A percentile compares a stretch with the other conserved stretches of the same genome.
Conservation (phyloP, 192 early-diverging fungal genomes). For the Entophlyctis luteolus region DNA sequence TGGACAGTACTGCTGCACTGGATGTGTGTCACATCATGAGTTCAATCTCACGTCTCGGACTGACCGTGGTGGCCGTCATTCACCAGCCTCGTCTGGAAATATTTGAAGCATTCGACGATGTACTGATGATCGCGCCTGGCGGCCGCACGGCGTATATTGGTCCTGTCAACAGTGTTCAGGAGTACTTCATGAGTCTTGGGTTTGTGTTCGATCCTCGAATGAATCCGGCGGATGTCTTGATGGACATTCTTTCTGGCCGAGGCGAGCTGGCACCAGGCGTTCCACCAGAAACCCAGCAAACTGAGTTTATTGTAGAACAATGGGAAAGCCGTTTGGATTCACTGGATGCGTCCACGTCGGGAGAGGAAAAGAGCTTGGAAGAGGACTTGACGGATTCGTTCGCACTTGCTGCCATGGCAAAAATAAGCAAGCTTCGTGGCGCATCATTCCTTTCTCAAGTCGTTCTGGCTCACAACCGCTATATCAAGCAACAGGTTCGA, state of each 20-base stretch:
- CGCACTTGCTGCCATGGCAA: neutral
- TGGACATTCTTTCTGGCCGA: constrained; percentile 30
- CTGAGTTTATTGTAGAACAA: neutral
- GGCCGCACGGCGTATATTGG: constrained; percentile 77
- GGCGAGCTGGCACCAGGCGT: constrained; percentile 2
- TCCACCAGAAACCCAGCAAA: neutral
- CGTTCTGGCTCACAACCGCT: constrained; percentile 29
- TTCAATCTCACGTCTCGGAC: constrained; percentile 53
- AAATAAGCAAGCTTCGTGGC: constrained; percentile 17
- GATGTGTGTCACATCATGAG: constrained; percentile 72
- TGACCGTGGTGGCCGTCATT: constrained; percentile 75
- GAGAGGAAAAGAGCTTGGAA: neutral
- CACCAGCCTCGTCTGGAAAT: constrained; percentile 73
- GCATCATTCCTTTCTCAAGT: constrained; percentile 29
- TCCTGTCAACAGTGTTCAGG: neutral
- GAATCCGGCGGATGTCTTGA: constrained; percentile 26
- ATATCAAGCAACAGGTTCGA: constrained; percentile 34
- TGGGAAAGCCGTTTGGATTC: neutral
- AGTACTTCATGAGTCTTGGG: constrained; percentile 26
- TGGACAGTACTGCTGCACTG: constrained; percentile 61
- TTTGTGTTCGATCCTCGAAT: constrained; percentile 8
- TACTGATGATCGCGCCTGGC: constrained; percentile 70
- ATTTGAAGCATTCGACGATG: constrained; percentile 79
- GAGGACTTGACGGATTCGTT: neutral
- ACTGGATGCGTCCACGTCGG: neutral